phyloP scores from a whole-genome alignment of 345 rosid species.

The Gossypium ekmanianum region DNA sequence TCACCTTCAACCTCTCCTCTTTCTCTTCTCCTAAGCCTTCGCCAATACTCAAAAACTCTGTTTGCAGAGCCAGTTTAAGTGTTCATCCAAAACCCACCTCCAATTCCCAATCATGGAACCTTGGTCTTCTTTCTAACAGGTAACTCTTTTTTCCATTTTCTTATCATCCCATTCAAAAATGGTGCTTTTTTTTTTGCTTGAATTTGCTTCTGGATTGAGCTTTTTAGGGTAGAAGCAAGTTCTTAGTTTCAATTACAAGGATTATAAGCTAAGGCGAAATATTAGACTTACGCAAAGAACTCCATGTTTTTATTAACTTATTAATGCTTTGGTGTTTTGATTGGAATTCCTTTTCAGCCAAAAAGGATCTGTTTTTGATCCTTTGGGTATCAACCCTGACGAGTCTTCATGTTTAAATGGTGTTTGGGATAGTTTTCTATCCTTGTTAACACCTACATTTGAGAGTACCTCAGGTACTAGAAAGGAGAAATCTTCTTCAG shows the following conservation, averaged over 20 bases:
- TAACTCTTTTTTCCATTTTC: constrained; percentile 20
- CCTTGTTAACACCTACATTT: constrained; percentile 48
- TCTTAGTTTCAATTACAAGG: not conserved
- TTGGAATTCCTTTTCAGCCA: constrained; percentile 43
- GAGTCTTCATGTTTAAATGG: constrained; percentile 39
- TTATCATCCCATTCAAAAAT: not conserved
- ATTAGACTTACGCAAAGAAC: not conserved
- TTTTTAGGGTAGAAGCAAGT: not conserved
- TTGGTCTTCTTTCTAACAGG: constrained; percentile 38
- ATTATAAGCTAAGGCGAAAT: not conserved
- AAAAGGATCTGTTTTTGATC: constrained; percentile 64
- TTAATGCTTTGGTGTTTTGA: constrained; percentile 25
- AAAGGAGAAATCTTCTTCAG: constrained; percentile 58
- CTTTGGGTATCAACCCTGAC: constrained; percentile 67
- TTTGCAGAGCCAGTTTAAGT: constrained; percentile 43
- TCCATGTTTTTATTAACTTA: not conserved
- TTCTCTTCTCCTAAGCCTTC: constrained; percentile 33
- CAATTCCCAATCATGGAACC: constrained; percentile 36
- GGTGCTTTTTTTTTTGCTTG: not conserved
- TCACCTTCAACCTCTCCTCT: constrained; percentile 24
- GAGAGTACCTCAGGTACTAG: constrained; percentile 62
- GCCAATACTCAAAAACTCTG: constrained; percentile 26
- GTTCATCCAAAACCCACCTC: constrained; percentile 38
- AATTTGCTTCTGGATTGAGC: not conserved
- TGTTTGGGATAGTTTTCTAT: constrained; percentile 54